phyloP scores from a whole-genome alignment of 192 early-diverging fungal species.

The Backusella mclennaniae region DNA sequence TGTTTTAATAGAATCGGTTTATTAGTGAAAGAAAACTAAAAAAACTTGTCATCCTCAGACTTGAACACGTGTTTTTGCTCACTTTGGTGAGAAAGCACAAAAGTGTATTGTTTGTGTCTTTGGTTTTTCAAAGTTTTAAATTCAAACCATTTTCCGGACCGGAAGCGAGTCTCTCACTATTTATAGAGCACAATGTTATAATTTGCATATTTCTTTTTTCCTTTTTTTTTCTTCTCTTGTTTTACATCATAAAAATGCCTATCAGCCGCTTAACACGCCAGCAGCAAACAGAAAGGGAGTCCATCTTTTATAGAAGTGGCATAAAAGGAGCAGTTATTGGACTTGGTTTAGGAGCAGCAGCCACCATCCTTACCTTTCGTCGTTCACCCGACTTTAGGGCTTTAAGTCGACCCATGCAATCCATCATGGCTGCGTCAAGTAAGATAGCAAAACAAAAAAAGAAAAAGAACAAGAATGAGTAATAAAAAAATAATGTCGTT shows the following conservation, averaged over 20 bases:
- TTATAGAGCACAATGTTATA: neutral
- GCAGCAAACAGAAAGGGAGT: slow-evolving; percentile 28
- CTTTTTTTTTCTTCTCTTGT: neutral
- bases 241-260: neutral
- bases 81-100: neutral
- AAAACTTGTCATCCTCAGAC: neutral
- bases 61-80: neutral
- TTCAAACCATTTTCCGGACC: neutral
- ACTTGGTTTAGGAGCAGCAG: slow-evolving; percentile 35
- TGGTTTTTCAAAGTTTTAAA: too few relatives aligned
- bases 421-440: slow-evolving; percentile 35
- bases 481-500: neutral
- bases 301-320: slow-evolving; percentile 25
- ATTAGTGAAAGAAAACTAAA: neutral
- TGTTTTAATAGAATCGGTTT: neutral
- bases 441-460: neutral
- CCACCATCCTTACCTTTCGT: slow-evolving; percentile 31
- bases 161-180: neutral
- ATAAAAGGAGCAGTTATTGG: slow-evolving; percentile 38
- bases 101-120: too few relatives aligned
- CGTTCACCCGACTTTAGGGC: slow-evolving; percentile 33
- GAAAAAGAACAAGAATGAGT: neutral
- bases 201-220: neutral
- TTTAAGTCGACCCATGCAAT: slow-evolving; percentile 35
- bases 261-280: slow-evolving; percentile 19